Percentiles rank a stretch among this genome's conserved stretches.
These are phyloP conservation scores for Lanzia echinophila DNA, from an alignment of 2,329 filamentous ascomycete genomes.

Conservation along the genomic window DNA sequence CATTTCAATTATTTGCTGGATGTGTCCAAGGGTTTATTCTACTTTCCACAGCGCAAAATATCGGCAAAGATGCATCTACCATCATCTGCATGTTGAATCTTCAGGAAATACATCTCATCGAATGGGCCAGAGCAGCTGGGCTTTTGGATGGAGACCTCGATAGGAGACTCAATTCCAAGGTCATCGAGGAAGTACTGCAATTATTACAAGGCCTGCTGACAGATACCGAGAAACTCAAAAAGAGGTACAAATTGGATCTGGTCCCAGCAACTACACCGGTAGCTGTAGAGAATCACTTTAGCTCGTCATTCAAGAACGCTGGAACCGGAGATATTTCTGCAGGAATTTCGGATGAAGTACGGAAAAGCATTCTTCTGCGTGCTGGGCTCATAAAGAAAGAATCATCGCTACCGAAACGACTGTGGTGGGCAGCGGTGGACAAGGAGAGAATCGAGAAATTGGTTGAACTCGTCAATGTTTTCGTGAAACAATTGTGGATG, in stretches of 20 bases:
- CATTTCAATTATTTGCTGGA: conserved; percentile 11
- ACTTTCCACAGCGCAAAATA: conserved; percentile 16
- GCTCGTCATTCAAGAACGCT: background rate
- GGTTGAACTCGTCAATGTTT: conserved; percentile 14
- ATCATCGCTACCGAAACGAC: conserved; percentile 11
- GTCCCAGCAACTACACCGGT: background rate
- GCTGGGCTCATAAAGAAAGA: conserved; percentile 7
- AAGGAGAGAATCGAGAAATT: conserved; percentile 15
- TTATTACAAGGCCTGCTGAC: conserved; percentile 15
- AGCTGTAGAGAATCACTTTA: background rate
- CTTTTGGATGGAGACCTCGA: conserved; percentile 10
- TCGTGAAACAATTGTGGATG: conserved; percentile 16
- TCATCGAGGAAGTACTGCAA: conserved; percentile 13
- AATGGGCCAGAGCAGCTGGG: conserved; percentile 13
- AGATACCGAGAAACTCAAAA: conserved; percentile 14
- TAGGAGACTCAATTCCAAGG: conserved; percentile 16
- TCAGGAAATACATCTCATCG: conserved; percentile 13
- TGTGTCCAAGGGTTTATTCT: conserved; percentile 16
- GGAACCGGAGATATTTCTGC: background rate
- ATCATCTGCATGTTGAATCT: conserved; percentile 13
- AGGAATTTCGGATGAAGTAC: conserved; percentile 1
- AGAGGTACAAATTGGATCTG: conserved; percentile 17
- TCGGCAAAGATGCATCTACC: conserved; percentile 14
- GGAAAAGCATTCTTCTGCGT: background rate
- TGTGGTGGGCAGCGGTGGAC: conserved; percentile 21